These are phyloP conservation scores for Ophiostoma tasmaniense DNA, from an alignment of 2,329 filamentous ascomycete species.

Conservation along the genomic window DNA sequence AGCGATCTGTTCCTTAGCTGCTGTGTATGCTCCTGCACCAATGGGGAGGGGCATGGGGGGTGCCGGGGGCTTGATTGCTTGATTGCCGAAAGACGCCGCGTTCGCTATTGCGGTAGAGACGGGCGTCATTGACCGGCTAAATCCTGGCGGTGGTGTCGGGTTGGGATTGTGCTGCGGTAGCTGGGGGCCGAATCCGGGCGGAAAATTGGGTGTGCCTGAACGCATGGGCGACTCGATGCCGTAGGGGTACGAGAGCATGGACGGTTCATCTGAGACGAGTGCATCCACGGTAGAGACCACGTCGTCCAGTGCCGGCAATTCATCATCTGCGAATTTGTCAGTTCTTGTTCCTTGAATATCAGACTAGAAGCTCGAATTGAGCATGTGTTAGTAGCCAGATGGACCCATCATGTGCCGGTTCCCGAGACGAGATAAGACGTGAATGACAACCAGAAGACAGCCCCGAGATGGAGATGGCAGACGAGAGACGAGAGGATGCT, in stretches of 20 bases:
- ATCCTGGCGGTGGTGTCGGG: constrained; percentile 26
- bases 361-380: not conserved
- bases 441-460: not conserved
- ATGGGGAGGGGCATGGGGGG: not conserved
- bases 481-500: not conserved
- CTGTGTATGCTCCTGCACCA: not conserved
- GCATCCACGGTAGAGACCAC: constrained; percentile 58
- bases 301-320: constrained; percentile 52
- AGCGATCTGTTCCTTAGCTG: not conserved
- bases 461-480: not conserved
- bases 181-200: constrained; percentile 36
- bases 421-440: not conserved
- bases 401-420: constrained; percentile 34
- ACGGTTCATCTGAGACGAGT: constrained; percentile 53
- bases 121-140: constrained; percentile 11
- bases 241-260: constrained; percentile 7
- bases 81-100: not conserved
- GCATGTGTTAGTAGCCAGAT: not conserved
- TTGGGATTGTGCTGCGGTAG: constrained; percentile 13
- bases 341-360: not conserved
- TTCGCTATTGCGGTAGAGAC: not conserved
- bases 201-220: constrained; percentile 27
- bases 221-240: constrained; percentile 26
- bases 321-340: constrained; percentile 45
- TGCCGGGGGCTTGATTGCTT: not conserved